phyloP scores from a whole-genome alignment of 371 early-diverging fungal genomes.

The Capillidium rhysosporum region DNA sequence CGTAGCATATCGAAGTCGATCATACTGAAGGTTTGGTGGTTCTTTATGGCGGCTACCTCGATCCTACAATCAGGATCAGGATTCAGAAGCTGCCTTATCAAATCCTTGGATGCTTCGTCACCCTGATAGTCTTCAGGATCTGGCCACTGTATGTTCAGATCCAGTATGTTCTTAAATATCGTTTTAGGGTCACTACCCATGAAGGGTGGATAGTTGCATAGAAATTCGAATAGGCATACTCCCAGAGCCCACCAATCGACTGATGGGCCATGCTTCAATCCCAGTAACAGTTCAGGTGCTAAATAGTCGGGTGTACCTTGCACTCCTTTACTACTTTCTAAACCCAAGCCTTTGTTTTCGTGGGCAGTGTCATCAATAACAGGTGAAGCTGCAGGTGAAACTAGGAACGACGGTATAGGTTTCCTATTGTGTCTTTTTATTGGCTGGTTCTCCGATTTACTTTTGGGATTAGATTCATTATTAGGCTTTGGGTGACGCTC shows the following conservation, averaged over 20 bases:
- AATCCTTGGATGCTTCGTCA: constrained; percentile 28
- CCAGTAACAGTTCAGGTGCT: constrained; percentile 87
- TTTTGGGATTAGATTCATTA: neutral
- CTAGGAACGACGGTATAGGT: constrained; percentile 9
- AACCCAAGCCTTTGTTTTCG: too few relatives aligned
- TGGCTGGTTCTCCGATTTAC: neutral
- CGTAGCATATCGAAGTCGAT: constrained; percentile 51
- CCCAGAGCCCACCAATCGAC: constrained; percentile 93
- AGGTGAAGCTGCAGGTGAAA: neutral
- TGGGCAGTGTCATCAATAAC: neutral
- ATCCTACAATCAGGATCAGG: constrained; percentile 39
- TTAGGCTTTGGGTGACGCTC: neutral
- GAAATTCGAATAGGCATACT: constrained; percentile 74
- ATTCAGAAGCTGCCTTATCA: constrained; percentile 45
- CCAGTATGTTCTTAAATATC: constrained; percentile 68
- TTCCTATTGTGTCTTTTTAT: constrained; percentile 8
- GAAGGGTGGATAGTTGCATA: constrained; percentile 77
- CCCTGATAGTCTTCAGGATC: constrained; percentile 30
- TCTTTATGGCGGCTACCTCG: constrained; percentile 41
- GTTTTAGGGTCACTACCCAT: constrained; percentile 56
- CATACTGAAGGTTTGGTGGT: constrained; percentile 50
- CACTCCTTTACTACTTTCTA: neutral
- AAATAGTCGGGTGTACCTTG: constrained; percentile 94
- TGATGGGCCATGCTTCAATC: constrained; percentile 63
- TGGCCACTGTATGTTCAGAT: constrained; percentile 45